Evolutionary conservation across 352 stramenopile genomes (phyloP).

Genomic region (Blastocystis sp.): DNA sequence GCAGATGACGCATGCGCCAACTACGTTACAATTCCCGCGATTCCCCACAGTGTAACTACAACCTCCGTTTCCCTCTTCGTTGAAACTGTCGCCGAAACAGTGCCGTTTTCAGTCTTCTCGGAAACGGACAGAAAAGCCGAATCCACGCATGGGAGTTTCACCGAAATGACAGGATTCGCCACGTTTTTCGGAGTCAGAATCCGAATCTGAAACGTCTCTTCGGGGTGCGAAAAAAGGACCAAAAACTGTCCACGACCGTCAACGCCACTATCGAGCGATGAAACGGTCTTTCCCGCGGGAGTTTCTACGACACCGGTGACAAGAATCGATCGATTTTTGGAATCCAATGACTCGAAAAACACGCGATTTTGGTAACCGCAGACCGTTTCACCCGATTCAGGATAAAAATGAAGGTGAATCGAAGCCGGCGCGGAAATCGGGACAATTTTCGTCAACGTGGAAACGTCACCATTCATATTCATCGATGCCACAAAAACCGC

Average conservation of each 20-base stretch:
- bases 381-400: not conserved
- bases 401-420: not conserved
- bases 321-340: not conserved
- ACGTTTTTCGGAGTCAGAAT: not conserved
- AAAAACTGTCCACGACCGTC: not conserved
- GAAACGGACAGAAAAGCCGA: not conserved
- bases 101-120: not conserved
- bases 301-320: not conserved
- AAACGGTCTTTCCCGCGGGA: not conserved
- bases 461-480: not conserved
- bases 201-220: not conserved
- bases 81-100: not conserved
- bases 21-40: no score
- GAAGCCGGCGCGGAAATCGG: not conserved
- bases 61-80: not conserved
- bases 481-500: not conserved
- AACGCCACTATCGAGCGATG: not conserved
- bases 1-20: no score
- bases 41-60: not conserved
- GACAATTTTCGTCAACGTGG: not conserved
- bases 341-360: not conserved
- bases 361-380: not conserved
- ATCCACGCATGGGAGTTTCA: not conserved
- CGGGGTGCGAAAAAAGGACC: not conserved
- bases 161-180: not conserved